Evolutionary conservation across 1,284 basidiomycete genomes (phyloP), one percentile per base, ranked within the genome.

Genomic region (Trichosporon coremiiforme): DNA sequence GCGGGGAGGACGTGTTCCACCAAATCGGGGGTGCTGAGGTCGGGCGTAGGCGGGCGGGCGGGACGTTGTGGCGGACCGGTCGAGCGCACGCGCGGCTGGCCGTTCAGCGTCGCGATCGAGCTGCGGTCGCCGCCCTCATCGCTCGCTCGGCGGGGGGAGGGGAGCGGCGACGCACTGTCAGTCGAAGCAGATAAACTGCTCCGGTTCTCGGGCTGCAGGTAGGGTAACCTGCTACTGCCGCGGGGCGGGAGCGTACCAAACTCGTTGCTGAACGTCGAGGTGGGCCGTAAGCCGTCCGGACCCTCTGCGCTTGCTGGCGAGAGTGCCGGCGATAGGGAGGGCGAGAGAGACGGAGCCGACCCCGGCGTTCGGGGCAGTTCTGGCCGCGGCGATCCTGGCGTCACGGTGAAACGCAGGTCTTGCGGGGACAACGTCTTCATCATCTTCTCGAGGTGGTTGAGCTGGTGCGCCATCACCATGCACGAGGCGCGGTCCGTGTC

Each of bases 391-490:
- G 7, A 3, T 9, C 33, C 55, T 4, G n/a, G 10, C 17, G 36
- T 47, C 15, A 36, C n/a, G 0, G 78, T 80, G 31, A 82, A 64
- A 7, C 78, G 75, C 33, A 82, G 77, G 29, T 83, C 82, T 6
- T 79, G 75, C 1, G 83, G 83, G 2, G 80, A 81, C 12, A 84
- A 70, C 36, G 76, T 75, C 17, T 80, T 78, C 76, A 84, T 78
- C 68, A 82, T 78, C 73, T 74, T 75, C 73, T 84, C 83, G 10
- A 84, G 74, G 66, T 78, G 75, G 69, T 80, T 81, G 47, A 84
- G 72, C 70, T 83, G 77, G 25, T 83, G 81, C 22, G 77, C 78
- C 79, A 84, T 83, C 57, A 84, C 78, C 20, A 82, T 41, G 2
- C 79, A 62, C 2, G 31, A 35, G 2, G 57, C 35, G 5, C 57